Base-by-base conservation (phyloP, 352 stramenopile genomes). In the Phytophthora foliorum region DNA sequence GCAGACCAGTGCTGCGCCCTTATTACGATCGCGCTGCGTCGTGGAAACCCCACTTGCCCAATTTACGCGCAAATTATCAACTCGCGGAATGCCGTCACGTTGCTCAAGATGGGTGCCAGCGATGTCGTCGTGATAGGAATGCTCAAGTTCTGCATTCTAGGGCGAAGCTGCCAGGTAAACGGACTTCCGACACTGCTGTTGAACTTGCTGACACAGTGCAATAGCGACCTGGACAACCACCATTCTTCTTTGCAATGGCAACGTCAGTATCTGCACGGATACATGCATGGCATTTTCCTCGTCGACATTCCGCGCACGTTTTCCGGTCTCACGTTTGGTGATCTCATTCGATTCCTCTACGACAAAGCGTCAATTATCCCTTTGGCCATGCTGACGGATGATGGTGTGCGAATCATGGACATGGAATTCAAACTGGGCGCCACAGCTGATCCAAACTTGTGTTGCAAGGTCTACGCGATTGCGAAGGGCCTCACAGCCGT, bases 1-100 rank as follows among this genome's bases (percentile, higher is more conserved):
- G 79, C 84, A 22, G 84, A 93, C 22, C 81, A 93, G 27, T 93
- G 84, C 48, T 90, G 82, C 4, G 80, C 81, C 0, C 69, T 94
- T 19, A 89, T 92, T 32, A 94, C 87, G 11, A 94, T 92, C 42
- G 85, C 87, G 0, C 55, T 94, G 14, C 83, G 87, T 11, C 78
- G 84, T 21, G 81, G 83, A 32, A 94, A 94, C 42, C 73, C 80
- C 13, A 82, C 72, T 11, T 92, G 86, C 27, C 84, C 83, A 22
- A 94, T 94, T 17, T 94, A 91, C 65, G 78, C 84, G 5, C 83
- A 94, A 65, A 85, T 94, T 21, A 87, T 94, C 66, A 88, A 88
- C 56, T 78, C 80, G 1, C 58, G 81, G 19, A 91, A 92, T 41
- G 78, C 86, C 2, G 64, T 78, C 4, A 90, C 82, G 21, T 82